phyloP scores from a whole-genome alignment of 2,329 filamentous ascomycete genomes.

The Phoma herbarum region DNA sequence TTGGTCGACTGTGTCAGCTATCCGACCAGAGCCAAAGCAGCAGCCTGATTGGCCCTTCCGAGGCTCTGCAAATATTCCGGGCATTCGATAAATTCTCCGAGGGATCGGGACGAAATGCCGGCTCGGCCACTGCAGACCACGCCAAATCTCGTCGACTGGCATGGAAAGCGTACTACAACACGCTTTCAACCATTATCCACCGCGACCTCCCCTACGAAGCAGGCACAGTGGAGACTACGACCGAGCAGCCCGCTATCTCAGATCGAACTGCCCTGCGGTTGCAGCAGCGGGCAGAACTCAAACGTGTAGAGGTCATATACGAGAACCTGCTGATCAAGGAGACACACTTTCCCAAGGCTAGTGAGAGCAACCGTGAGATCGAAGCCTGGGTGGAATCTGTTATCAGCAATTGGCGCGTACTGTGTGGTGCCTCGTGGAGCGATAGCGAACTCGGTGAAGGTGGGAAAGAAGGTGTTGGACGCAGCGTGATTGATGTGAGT shows the following conservation, averaged over 20 bases:
- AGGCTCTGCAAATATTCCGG: constrained; percentile 60
- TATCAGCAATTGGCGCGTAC: constrained; percentile 83
- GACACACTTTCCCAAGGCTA: constrained; percentile 83
- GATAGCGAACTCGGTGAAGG: constrained; percentile 83
- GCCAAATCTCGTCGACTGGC: constrained; percentile 65
- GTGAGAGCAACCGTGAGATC: constrained; percentile 78
- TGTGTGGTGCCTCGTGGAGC: constrained; percentile 82
- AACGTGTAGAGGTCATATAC: constrained; percentile 79
- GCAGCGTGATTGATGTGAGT: constrained; percentile 74
- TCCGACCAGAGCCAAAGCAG: constrained; percentile 65
- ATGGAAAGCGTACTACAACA: constrained; percentile 86
- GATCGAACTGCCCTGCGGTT: constrained; percentile 42
- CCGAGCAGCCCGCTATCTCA: constrained; percentile 36
- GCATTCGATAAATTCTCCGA: constrained; percentile 76
- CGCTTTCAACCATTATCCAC: constrained; percentile 79
- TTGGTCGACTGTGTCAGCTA: constrained; percentile 78
- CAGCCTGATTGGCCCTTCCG: constrained; percentile 36
- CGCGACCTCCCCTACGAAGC: constrained; percentile 67
- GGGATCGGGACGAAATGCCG: constrained; percentile 29
- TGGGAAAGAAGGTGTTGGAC: constrained; percentile 77
- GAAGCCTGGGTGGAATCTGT: constrained; percentile 83
- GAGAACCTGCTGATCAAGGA: constrained; percentile 80
- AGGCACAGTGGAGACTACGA: constrained; percentile 49
- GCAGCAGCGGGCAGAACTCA: constrained; percentile 76
- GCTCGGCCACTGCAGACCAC: constrained; percentile 29